Percentiles rank a stretch among this genome's conserved stretches.
phyloP scores from a whole-genome alignment of 495 filamentous ascomycete species.

The Parathielavia hyrcaniae region DNA sequence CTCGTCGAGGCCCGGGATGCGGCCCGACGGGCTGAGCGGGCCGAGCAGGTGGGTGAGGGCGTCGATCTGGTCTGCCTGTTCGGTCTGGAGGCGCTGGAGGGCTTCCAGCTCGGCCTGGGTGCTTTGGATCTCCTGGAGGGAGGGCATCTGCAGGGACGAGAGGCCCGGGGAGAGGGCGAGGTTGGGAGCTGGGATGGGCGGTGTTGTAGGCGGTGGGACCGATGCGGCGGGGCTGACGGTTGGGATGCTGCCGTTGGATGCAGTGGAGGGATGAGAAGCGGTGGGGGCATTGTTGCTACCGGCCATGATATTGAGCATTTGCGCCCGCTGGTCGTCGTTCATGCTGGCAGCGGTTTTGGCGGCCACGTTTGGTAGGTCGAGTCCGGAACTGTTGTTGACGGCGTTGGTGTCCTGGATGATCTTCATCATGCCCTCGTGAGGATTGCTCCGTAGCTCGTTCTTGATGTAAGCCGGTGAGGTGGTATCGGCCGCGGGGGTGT shows the following conservation, averaged over 20 bases:
- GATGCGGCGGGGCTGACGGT: constrained; percentile 24
- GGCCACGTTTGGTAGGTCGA: constrained; percentile 74
- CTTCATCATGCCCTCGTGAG: constrained; percentile 76
- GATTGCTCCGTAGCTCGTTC: constrained; percentile 44
- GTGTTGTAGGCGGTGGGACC: constrained; percentile 20
- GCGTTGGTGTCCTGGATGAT: constrained; percentile 78
- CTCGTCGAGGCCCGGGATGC: constrained; percentile 65
- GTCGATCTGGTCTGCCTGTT: constrained; percentile 66
- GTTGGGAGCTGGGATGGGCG: constrained; percentile 21
- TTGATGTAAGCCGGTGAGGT: constrained; percentile 40
- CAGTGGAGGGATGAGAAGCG: not conserved
- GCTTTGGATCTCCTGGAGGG: constrained; percentile 55
- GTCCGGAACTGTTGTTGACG: constrained; percentile 39
- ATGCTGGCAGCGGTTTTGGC: constrained; percentile 62
- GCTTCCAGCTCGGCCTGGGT: constrained; percentile 68
- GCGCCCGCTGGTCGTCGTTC: constrained; percentile 67
- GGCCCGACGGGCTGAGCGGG: constrained; percentile 71
- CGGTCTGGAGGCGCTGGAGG: constrained; percentile 62
- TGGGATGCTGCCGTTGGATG: constrained; percentile 1
- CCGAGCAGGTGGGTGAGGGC: constrained; percentile 63
- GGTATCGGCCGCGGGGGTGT: constrained; percentile 37
- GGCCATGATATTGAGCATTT: constrained; percentile 76
- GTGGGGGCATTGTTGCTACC: constrained; percentile 19
- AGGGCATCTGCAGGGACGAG: constrained; percentile 49
- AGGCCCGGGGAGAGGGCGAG: constrained; percentile 50